Conservation (phyloP, 306 rosid genomes). For the Corylus americana region DNA sequence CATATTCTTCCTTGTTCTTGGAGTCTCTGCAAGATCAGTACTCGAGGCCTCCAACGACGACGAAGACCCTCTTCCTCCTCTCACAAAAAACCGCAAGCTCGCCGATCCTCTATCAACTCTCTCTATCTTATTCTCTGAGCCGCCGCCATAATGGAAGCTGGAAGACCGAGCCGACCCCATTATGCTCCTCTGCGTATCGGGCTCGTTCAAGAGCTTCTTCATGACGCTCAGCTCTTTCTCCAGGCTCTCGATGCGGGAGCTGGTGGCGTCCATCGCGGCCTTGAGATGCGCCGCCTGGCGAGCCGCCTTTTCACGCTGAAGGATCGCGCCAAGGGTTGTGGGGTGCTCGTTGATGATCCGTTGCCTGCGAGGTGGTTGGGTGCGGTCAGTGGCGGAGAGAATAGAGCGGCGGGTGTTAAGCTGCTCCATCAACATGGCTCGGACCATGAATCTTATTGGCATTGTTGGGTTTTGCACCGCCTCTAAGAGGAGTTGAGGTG, state of each 20-base stretch:
- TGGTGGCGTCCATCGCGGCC: conserved; percentile 65
- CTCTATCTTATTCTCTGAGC: conserved; percentile 24
- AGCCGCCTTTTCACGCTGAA: conserved; percentile 49
- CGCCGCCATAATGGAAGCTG: conserved; percentile 57
- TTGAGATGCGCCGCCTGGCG: conserved; percentile 56
- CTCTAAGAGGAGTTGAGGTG: conserved; percentile 44
- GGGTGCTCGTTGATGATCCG: not conserved
- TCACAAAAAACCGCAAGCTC: conserved; percentile 30
- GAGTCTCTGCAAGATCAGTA: conserved; percentile 1
- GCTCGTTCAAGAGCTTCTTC: conserved; percentile 49
- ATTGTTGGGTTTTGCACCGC: conserved; percentile 78
- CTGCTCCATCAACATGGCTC: conserved; percentile 79
- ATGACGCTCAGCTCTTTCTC: conserved; percentile 61
- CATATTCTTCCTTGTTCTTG: conserved; percentile 32
- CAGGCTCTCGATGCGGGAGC: conserved; percentile 55
- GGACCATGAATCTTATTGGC: conserved; percentile 78
- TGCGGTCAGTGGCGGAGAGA: conserved; percentile 15
- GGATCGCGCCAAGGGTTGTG: conserved; percentile 51
- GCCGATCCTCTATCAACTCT: conserved; percentile 60
- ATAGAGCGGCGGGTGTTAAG: conserved; percentile 72
- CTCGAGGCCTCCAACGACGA: conserved; percentile 8
- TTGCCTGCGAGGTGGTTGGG: conserved; percentile 9
- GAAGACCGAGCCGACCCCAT: conserved; percentile 44
- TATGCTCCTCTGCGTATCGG: conserved; percentile 16
- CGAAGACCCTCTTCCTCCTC: conserved; percentile 2